Evolutionary conservation across 345 rosid genomes (phyloP).

Genomic region (Triadica sebifera): DNA sequence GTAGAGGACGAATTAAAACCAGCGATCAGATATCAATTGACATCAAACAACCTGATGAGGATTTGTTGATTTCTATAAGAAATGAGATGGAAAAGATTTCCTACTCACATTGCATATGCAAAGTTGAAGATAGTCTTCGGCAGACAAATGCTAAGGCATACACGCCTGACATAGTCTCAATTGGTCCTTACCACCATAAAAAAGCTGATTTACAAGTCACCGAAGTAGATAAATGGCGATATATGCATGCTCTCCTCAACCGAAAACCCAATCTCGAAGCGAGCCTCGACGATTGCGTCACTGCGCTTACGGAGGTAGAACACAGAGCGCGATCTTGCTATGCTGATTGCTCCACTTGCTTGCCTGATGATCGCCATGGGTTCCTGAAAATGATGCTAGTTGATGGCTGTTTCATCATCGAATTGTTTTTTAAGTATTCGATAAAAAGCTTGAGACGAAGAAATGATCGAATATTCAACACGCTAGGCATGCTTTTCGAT

Average conservation of each 20-base stretch:
- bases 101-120: conserved; percentile 33
- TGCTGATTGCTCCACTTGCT: background rate
- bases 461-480: conserved; percentile 43
- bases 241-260: conserved; percentile 39
- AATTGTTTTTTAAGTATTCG: conserved; percentile 40
- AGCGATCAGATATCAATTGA: conserved; percentile 35
- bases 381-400: conserved; percentile 47
- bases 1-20: background rate
- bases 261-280: conserved; percentile 37
- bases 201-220: background rate
- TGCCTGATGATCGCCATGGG: conserved; percentile 11
- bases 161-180: conserved; percentile 37
- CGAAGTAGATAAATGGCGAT: conserved; percentile 51
- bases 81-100: conserved; percentile 37
- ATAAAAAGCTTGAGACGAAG: conserved; percentile 37
- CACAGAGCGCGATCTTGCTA: conserved; percentile 40
- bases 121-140: conserved; percentile 15
- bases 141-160: conserved; percentile 5
- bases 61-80: conserved; percentile 33
- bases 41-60: conserved; percentile 9
- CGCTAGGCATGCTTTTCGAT: conserved; percentile 39
- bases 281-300: conserved; percentile 36
- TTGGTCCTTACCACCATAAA: conserved; percentile 44
- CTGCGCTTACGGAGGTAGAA: conserved; percentile 39
- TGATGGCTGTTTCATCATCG: conserved; percentile 51